These are phyloP conservation scores for Alnus rubra DNA, from an alignment of 306 rosid genomes.

Conservation along the genomic window DNA sequence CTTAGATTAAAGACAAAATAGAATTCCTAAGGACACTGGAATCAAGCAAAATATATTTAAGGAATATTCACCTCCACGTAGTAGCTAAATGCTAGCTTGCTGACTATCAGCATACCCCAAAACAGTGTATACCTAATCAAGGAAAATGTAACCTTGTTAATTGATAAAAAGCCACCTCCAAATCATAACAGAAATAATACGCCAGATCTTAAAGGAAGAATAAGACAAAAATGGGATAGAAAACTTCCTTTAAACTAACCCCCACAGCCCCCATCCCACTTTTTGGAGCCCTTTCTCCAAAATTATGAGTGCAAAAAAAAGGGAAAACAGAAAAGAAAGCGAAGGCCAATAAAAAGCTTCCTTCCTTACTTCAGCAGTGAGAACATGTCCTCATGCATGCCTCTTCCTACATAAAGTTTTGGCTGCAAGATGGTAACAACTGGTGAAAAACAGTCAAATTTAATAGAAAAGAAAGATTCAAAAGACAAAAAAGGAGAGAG, in stretches of 20 bases:
- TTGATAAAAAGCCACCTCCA: slow-evolving; percentile 9
- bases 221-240: neutral
- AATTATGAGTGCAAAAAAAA: slow-evolving; percentile 17
- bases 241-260: neutral
- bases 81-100: slow-evolving; percentile 97
- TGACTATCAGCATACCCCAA: slow-evolving; percentile 87
- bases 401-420: slow-evolving; percentile 82
- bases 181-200: slow-evolving; percentile 17
- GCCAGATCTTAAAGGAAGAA: neutral
- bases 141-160: slow-evolving; percentile 25
- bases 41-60: neutral
- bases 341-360: neutral
- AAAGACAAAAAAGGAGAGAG: neutral
- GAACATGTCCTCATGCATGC: slow-evolving; percentile 84
- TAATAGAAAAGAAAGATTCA: neutral
- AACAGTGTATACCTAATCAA: slow-evolving; percentile 83
- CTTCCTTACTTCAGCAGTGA: slow-evolving; percentile 75
- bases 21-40: neutral
- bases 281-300: neutral
- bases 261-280: neutral
- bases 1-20: neutral
- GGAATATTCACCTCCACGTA: slow-evolving; percentile 79
- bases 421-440: slow-evolving; percentile 66
- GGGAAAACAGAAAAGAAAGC: neutral
- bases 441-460: slow-evolving; percentile 19